Evolutionary conservation across 2,329 filamentous ascomycete species (phyloP).

Genomic region (Ophiostoma piceae): DNA sequence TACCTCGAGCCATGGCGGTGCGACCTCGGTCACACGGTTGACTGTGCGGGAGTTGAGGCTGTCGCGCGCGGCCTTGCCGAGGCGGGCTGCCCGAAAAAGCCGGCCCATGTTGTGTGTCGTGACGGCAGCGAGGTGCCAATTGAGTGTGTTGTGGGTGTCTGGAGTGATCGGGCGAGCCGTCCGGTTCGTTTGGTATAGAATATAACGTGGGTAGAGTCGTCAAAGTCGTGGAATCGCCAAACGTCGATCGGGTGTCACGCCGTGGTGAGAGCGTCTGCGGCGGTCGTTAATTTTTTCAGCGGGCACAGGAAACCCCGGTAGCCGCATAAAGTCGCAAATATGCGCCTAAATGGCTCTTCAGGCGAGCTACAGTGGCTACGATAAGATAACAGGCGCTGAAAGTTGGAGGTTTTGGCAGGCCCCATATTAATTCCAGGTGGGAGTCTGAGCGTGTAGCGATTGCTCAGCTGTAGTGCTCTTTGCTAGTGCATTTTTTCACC

Average conservation of each 20-base stretch:
- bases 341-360: slow-evolving; percentile 16
- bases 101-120: slow-evolving; percentile 9
- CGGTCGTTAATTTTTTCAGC: slow-evolving; percentile 29
- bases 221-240: background rate
- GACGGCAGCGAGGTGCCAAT: slow-evolving; percentile 10
- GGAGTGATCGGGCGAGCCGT: background rate
- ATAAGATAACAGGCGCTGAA: slow-evolving; percentile 21
- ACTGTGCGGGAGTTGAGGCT: slow-evolving; percentile 36
- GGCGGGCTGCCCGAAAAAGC: slow-evolving; percentile 37
- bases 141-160: background rate
- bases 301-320: slow-evolving; percentile 1
- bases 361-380: slow-evolving; percentile 2
- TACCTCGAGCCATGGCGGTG: slow-evolving; percentile 48
- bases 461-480: slow-evolving; percentile 6
- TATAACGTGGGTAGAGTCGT: background rate
- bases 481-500: slow-evolving; percentile 17
- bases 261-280: background rate
- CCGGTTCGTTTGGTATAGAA: background rate
- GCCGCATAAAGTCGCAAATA: slow-evolving; percentile 16
- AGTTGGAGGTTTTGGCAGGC: background rate
- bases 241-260: slow-evolving; percentile 1
- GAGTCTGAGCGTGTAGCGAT: background rate
- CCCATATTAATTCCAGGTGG: background rate
- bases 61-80: slow-evolving; percentile 41
- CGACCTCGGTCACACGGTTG: slow-evolving; percentile 30